These are phyloP conservation scores for Malassezia psittaci DNA, from an alignment of 1,284 basidiomycete genomes.

Conservation along the genomic window DNA sequence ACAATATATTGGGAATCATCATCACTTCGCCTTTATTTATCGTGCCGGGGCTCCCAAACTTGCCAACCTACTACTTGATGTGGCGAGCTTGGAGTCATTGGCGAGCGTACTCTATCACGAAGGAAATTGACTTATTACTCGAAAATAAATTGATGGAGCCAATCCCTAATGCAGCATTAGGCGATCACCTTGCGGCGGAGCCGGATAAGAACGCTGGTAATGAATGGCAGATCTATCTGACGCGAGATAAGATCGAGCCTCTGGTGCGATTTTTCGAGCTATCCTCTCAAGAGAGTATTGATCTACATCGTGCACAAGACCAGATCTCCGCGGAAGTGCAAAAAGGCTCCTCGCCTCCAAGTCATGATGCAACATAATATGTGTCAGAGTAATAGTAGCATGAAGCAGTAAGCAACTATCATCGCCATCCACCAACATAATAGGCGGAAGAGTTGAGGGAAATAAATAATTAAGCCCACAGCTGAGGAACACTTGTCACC, in stretches of 20 bases:
- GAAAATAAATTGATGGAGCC: constrained; percentile 24
- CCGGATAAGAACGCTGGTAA: not conserved
- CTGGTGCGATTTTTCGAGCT: constrained; percentile 14
- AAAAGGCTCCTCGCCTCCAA: not conserved
- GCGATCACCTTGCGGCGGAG: not conserved
- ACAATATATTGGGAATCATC: constrained; percentile 34
- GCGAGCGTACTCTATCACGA: constrained; percentile 7
- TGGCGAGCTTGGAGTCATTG: constrained; percentile 33
- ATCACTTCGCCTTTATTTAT: constrained; percentile 41
- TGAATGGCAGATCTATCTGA: constrained; percentile 11
- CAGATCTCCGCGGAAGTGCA: constrained; percentile 10
- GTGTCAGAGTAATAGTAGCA: not conserved
- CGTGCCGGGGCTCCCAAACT: constrained; percentile 42
- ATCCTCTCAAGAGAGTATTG: constrained; percentile 15
- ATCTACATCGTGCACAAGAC: constrained; percentile 17
- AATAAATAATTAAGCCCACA: not conserved
- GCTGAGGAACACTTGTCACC: not conserved
- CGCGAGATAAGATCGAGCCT: not conserved
- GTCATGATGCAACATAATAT: too few species aligned
- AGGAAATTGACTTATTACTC: constrained; percentile 26
- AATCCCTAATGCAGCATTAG: constrained; percentile 9
- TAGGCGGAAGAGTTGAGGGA: too few species aligned
- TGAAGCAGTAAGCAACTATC: not conserved
- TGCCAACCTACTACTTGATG: constrained; percentile 45
- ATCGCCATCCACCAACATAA: too few species aligned